Percentiles rank a stretch among this genome's conserved stretches.
Evolutionary conservation across 768 basidiomycete species (phyloP).

Genomic region (Leccinum barrowsii): DNA sequence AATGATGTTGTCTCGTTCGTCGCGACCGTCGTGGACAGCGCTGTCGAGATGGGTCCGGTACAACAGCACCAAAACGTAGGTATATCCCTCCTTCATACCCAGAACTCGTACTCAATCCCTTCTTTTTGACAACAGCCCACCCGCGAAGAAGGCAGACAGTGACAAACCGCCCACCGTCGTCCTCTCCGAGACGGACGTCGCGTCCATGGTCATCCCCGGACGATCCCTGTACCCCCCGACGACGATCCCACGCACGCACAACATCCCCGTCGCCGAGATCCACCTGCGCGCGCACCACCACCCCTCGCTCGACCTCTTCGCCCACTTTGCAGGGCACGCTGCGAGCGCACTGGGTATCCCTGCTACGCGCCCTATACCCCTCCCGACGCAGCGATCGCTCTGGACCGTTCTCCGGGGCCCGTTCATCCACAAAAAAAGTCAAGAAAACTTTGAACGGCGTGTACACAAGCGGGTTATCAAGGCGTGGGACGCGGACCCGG

Average conservation of each 20-base stretch:
- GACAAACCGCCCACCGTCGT: conserved; percentile 5
- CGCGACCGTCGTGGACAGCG: background rate
- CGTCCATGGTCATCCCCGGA: conserved; percentile 59
- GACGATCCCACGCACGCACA: conserved; percentile 59
- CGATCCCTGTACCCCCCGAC: conserved; percentile 53
- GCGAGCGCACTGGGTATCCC: conserved; percentile 86
- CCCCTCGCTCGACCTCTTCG: conserved; percentile 68
- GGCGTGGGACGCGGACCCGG: conserved; percentile 82
- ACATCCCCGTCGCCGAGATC: conserved; percentile 74
- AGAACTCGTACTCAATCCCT: background rate
- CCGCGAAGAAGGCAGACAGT: background rate
- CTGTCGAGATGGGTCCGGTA: conserved; percentile 8
- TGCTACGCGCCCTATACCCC: conserved; percentile 53
- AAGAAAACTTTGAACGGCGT: conserved; percentile 90
- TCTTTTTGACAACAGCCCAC: conserved; percentile 2
- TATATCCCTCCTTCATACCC: no score
- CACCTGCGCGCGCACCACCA: conserved; percentile 79
- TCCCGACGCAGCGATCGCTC: conserved; percentile 73
- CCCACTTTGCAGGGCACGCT: conserved; percentile 79
- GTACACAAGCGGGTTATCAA: conserved; percentile 85
- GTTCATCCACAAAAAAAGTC: conserved; percentile 89
- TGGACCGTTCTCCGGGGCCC: conserved; percentile 87
- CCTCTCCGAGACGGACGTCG: conserved; percentile 38
- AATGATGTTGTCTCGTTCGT: background rate
- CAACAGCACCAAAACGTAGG: background rate